Evolutionary conservation across 2,329 filamentous ascomycete species (phyloP).

Genomic region (Fusarium oxysporum): DNA sequence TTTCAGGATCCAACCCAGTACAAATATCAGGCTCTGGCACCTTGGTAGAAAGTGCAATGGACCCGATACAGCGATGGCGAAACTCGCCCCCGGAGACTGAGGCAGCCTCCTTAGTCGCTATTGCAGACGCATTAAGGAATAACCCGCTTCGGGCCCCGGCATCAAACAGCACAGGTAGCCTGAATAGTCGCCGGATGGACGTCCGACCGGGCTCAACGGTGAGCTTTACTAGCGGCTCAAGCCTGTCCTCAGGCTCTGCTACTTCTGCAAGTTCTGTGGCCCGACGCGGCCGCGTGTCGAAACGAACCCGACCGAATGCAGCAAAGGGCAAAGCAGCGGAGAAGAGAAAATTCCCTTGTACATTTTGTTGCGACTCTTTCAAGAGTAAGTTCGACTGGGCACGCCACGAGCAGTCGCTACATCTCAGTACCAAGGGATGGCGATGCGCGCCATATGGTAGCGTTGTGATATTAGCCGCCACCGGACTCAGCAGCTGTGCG

Average conservation of each 20-base stretch:
- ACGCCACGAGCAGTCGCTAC: conserved; percentile 29
- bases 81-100: too few species aligned
- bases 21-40: too few species aligned
- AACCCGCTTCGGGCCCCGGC: too few species aligned
- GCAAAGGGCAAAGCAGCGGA: not conserved
- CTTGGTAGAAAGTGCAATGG: too few species aligned
- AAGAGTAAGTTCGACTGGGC: conserved; percentile 35
- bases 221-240: not conserved
- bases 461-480: conserved; percentile 17
- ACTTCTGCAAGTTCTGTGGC: not conserved
- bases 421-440: conserved; percentile 29
- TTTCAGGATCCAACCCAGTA: too few species aligned
- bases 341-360: conserved; percentile 23
- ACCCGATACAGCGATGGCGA: too few species aligned
- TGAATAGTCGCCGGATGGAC: too few species aligned
- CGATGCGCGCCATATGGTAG: conserved; percentile 31
- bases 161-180: too few species aligned
- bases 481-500: conserved; percentile 29
- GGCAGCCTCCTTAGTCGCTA: too few species aligned
- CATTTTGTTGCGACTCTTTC: conserved; percentile 35
- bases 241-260: not conserved
- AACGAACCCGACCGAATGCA: not conserved
- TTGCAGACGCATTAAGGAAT: too few species aligned
- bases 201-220: too few species aligned
- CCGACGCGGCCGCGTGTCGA: not conserved